Percentiles rank a stretch among this genome's conserved stretches.
Evolutionary conservation across 164 flowering plant species (phyloP).

Genomic region (Vitis labrusca): DNA sequence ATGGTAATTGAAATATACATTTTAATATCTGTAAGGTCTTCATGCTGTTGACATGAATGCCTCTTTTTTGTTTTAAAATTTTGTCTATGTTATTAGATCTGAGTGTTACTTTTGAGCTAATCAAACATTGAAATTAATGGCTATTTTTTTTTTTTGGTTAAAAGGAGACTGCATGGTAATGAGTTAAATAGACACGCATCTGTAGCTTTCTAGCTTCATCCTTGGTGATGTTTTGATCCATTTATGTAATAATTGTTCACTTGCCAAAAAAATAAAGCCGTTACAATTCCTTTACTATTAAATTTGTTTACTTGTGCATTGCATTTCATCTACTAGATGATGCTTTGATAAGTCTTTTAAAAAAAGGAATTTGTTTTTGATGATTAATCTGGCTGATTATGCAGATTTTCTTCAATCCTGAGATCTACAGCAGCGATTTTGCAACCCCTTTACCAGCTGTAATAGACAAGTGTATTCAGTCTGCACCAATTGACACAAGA

Average conservation of each 20-base stretch:
- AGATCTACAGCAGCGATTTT: conserved; percentile 77
- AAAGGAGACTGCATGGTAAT: too few relatives aligned
- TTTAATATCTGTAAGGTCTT: too few relatives aligned
- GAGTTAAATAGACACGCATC: neutral
- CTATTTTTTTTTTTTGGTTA: too few relatives aligned
- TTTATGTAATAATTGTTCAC: too few relatives aligned
- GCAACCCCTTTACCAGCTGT: conserved; percentile 82
- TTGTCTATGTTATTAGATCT: too few relatives aligned
- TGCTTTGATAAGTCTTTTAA: neutral
- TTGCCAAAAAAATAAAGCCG: too few relatives aligned
- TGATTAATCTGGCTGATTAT: conserved; percentile 13
- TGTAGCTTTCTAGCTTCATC: neutral
- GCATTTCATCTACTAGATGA: neutral
- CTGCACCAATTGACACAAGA: conserved; percentile 98
- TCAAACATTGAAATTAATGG: too few relatives aligned
- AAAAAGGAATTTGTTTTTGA: conserved; percentile 1
- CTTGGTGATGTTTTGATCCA: neutral
- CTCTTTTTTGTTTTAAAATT: too few relatives aligned
- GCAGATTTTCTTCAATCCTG: conserved; percentile 95
- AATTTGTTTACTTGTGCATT: neutral
- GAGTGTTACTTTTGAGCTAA: too few relatives aligned
- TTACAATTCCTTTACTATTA: neutral
- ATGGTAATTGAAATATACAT: too few relatives aligned
- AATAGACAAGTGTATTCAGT: conserved; percentile 95
- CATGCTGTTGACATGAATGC: too few relatives aligned